phyloP scores from a whole-genome alignment of 805 yeast genomes.

The Wickerhamomyces kurtzmanii region DNA sequence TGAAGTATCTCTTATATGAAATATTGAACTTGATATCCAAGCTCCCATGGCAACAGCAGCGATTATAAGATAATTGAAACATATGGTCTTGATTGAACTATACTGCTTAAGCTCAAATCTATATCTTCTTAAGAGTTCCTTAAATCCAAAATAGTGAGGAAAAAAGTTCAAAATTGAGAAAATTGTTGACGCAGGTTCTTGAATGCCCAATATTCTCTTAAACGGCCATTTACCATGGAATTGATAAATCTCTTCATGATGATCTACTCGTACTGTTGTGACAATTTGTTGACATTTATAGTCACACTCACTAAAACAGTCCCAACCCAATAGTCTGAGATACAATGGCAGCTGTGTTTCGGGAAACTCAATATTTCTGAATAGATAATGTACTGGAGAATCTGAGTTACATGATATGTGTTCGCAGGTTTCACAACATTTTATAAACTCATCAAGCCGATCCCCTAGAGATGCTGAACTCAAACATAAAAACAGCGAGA shows the following conservation, averaged over 20 bases:
- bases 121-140: constrained; percentile 16
- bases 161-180: constrained; percentile 67
- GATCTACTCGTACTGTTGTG: constrained; percentile 40
- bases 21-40: constrained; percentile 79
- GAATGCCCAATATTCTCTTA: constrained; percentile 62
- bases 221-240: constrained; percentile 99
- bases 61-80: constrained; percentile 32
- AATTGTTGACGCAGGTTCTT: constrained; percentile 72
- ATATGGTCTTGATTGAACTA: constrained; percentile 9
- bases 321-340: constrained; percentile 53
- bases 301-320: constrained; percentile 76
- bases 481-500: constrained; percentile 1
- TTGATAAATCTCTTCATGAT: constrained; percentile 55
- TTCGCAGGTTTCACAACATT: constrained; percentile 45
- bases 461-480: constrained; percentile 49
- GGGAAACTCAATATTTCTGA: constrained; percentile 11
- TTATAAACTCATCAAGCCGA: constrained; percentile 42
- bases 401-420: constrained; percentile 9
- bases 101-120: neutral
- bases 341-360: constrained; percentile 22
- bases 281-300: constrained; percentile 82
- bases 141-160: constrained; percentile 48
- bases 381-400: constrained; percentile 17
- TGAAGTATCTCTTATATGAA: constrained; percentile 78
- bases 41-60: constrained; percentile 69